Conservation (phyloP, 2,329 filamentous ascomycete genomes). For the Helotiales sp. region DNA sequence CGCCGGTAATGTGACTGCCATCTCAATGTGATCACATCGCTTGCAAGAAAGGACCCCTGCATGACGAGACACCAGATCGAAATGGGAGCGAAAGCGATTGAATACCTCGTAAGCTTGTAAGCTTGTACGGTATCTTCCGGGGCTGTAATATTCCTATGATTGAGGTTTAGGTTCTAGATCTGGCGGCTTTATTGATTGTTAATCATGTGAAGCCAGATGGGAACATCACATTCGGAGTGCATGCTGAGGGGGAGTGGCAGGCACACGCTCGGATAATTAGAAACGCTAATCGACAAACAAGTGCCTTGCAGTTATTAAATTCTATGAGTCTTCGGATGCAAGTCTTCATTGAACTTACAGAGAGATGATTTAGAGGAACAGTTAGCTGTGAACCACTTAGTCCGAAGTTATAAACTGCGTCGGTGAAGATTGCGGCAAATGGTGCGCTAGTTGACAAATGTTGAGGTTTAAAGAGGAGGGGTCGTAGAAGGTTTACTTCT, state of each 20-base stretch:
- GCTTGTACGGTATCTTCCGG: not conserved
- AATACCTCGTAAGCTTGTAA: not conserved
- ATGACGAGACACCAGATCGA: not conserved
- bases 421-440: not conserved
- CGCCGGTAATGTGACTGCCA: conserved; percentile 1
- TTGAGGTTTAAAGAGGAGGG: not conserved
- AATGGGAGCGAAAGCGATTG: not conserved
- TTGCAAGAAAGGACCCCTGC: not conserved
- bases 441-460: not conserved
- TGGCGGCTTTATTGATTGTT: not conserved
- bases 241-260: not conserved
- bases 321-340: not conserved
- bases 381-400: not conserved
- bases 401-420: not conserved
- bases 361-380: not conserved
- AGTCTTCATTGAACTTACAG: not conserved
- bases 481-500: not conserved
- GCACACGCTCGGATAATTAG: not conserved
- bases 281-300: not conserved
- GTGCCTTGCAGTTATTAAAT: not conserved
- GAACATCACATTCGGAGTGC: not conserved
- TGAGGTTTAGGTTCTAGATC: not conserved
- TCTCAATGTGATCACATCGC: not conserved
- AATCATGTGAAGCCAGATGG: not conserved
- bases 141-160: not conserved